A percentile compares a stretch with the other conserved stretches of the same genome.
Evolutionary conservation across 75 land plant genomes (phyloP).

Genomic region (Sequoia sempervirens): DNA sequence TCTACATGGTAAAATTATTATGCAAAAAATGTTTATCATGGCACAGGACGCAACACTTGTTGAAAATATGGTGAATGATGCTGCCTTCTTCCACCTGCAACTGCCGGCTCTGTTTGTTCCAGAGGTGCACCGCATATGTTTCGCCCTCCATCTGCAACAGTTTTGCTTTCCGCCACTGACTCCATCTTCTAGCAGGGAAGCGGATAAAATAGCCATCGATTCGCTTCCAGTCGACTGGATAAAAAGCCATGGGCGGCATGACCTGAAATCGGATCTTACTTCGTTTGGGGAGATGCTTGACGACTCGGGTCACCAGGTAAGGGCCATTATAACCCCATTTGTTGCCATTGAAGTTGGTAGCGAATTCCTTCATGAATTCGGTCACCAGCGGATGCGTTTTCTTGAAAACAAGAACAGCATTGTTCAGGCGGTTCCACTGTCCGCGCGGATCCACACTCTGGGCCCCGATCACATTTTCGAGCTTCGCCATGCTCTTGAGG

Average conservation of each 20-base stretch:
- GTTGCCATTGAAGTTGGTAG: constrained; percentile 37
- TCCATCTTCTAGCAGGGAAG: not conserved
- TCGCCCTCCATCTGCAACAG: constrained; percentile 30
- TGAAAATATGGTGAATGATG: constrained; percentile 32
- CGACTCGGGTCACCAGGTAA: constrained; percentile 70
- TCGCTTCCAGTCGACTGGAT: constrained; percentile 70
- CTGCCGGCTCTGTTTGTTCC: constrained; percentile 65
- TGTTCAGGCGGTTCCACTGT: constrained; percentile 29
- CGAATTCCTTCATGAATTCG: constrained; percentile 23
- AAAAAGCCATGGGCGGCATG: constrained; percentile 62
- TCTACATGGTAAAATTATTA: too few relatives aligned
- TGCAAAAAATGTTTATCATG: not conserved
- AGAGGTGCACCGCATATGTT: constrained; percentile 64
- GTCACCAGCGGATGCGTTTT: constrained; percentile 13
- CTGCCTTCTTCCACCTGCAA: constrained; percentile 66
- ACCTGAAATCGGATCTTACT: constrained; percentile 29
- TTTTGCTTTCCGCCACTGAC: constrained; percentile 46
- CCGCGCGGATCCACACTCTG: constrained; percentile 17
- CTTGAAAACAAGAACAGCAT: constrained; percentile 33
- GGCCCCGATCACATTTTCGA: constrained; percentile 16
- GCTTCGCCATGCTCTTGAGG: constrained; percentile 7
- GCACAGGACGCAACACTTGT: constrained; percentile 26
- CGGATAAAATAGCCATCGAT: constrained; percentile 35
- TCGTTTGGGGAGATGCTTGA: constrained; percentile 6
- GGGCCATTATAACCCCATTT: constrained; percentile 94